These are phyloP conservation scores for Gelatoporia subvermispora DNA, from an alignment of 768 basidiomycete genomes.

Conservation along the genomic window DNA sequence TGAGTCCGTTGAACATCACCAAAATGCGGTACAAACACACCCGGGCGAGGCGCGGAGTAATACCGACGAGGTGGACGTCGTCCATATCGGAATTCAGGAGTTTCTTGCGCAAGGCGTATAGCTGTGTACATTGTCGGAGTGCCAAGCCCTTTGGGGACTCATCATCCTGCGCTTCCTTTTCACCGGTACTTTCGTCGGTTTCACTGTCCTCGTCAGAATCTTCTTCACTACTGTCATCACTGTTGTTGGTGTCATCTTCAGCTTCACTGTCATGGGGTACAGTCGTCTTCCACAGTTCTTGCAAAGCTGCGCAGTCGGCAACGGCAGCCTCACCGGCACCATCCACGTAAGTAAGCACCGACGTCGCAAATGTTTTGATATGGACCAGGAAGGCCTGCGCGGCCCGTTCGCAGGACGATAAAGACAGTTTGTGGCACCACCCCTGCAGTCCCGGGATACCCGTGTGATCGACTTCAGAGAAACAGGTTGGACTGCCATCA, in stretches of 20 bases:
- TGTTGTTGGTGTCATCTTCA: slow-evolving; percentile 11
- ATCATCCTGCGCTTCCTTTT: no score
- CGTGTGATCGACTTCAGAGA: slow-evolving; percentile 45
- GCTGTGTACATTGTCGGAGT: no score
- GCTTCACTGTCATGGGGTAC: slow-evolving; percentile 20
- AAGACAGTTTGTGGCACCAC: slow-evolving; percentile 54
- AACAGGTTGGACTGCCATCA: slow-evolving; percentile 54
- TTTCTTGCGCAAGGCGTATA: no score
- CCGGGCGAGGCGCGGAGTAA: no score
- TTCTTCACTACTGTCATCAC: no score
- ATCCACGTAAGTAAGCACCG: slow-evolving; percentile 43
- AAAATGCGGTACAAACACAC: no score
- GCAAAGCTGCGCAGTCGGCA: slow-evolving; percentile 44
- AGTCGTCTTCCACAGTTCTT: slow-evolving; percentile 48
- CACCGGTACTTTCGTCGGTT: no score
- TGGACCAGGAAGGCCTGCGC: slow-evolving; percentile 40
- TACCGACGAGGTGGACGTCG: no score
- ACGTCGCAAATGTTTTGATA: slow-evolving; percentile 43
- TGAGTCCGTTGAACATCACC: no score
- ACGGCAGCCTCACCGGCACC: slow-evolving; percentile 49
- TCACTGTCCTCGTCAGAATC: no score
- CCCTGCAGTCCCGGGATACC: slow-evolving; percentile 51
- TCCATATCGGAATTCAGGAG: no score
- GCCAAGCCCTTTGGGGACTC: no score
- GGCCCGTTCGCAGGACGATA: slow-evolving; percentile 46